These are phyloP conservation scores for Pseudocohnilembus persalinus DNA, from an alignment of 169 alveolate species.

Conservation along the genomic window DNA sequence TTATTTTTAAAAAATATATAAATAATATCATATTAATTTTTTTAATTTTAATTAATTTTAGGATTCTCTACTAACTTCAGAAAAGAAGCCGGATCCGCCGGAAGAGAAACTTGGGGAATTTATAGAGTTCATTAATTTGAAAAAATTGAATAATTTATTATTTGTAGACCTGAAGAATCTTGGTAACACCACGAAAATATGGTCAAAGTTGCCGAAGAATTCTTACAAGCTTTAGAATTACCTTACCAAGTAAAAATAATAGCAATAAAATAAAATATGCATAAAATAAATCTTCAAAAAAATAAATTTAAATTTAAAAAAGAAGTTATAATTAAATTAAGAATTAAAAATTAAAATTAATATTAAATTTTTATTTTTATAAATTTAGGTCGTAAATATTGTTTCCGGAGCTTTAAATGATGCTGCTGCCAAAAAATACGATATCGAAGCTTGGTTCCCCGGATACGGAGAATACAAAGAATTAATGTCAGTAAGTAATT, in stretches of 20 bases:
- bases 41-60: too few species aligned
- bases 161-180: constrained; percentile 94
- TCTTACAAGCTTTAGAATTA: constrained; percentile 92
- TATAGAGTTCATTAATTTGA: constrained; percentile 99
- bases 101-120: constrained; percentile 98
- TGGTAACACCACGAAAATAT: constrained; percentile 93
- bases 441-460: constrained; percentile 99
- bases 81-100: constrained; percentile 99
- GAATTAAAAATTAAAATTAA: too few species aligned
- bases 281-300: too few species aligned
- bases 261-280: too few species aligned
- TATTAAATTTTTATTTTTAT: too few species aligned
- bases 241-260: constrained; percentile 88
- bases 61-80: constrained; percentile 96
- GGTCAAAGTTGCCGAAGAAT: constrained; percentile 95
- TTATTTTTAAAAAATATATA: too few species aligned
- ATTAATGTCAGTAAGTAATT: constrained; percentile 98
- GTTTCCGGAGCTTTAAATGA: constrained; percentile 99
- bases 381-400: constrained; percentile 84
- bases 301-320: too few species aligned
- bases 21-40: too few species aligned
- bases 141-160: constrained; percentile 97
- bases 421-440: constrained; percentile 99
- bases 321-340: too few species aligned
- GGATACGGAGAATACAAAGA: constrained; percentile 96